Percentiles rank a stretch among this genome's conserved stretches.
Evolutionary conservation across 148 eudicot genomes (phyloP).

Genomic region (Amaranthus palmeri): DNA sequence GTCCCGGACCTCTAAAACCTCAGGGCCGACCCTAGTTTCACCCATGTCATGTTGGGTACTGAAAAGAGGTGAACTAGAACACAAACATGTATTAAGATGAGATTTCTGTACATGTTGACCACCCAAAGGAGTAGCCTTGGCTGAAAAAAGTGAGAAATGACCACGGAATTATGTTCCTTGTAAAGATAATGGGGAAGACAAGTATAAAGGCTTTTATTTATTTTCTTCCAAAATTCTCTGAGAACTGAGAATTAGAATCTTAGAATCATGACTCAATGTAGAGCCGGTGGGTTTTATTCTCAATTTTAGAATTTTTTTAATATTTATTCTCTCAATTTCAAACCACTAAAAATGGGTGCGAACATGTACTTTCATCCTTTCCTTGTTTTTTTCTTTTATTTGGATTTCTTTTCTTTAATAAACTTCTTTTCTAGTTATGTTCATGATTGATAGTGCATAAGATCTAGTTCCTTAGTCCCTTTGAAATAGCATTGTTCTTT

Average conservation of each 20-base stretch:
- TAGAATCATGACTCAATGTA: constrained; percentile 54
- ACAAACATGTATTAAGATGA: constrained; percentile 33
- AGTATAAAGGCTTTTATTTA: constrained; percentile 9
- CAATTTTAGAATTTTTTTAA: constrained; percentile 38
- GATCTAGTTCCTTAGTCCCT: neutral
- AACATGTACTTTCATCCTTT: constrained; percentile 37
- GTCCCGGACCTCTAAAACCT: no score
- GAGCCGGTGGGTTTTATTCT: constrained; percentile 43
- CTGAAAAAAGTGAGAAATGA: constrained; percentile 45
- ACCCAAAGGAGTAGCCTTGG: constrained; percentile 28
- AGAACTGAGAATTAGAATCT: constrained; percentile 27
- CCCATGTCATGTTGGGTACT: constrained; percentile 14
- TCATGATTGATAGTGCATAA: neutral
- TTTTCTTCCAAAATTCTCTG: constrained; percentile 22
- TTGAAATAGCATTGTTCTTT: no score
- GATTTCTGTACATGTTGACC: constrained; percentile 34
- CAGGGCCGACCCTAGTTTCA: no score
- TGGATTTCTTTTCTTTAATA: constrained; percentile 13
- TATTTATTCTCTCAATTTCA: constrained; percentile 44
- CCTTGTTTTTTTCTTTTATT: constrained; percentile 11
- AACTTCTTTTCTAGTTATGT: neutral
- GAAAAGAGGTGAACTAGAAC: constrained; percentile 26
- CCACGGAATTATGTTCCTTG: constrained; percentile 75
- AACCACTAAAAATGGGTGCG: constrained; percentile 78
- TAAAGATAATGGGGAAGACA: constrained; percentile 19